Percentiles rank a stretch among this genome's conserved stretches.
phyloP scores from a whole-genome alignment of 805 yeast genomes.

The Yarrowia osloensis region DNA sequence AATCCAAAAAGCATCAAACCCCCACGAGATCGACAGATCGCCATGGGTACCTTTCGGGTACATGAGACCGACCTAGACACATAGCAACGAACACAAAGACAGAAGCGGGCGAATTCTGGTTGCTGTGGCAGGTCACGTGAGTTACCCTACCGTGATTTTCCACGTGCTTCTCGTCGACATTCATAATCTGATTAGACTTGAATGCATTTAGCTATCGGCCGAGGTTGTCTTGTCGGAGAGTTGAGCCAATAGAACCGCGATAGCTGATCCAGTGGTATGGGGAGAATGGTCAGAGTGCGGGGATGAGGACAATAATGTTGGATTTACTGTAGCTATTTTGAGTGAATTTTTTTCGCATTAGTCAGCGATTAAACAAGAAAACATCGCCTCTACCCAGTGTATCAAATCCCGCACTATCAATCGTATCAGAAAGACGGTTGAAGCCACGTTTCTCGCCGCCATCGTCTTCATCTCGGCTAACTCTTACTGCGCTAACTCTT shows the following conservation, averaged over 20 bases:
- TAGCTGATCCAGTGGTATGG: too few species aligned
- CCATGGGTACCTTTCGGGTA: conserved; percentile 14
- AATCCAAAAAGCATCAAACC: neutral
- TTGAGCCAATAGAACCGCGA: too few species aligned
- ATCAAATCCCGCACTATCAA: neutral
- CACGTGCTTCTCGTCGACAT: neutral
- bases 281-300: too few species aligned
- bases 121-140: neutral
- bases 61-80: neutral
- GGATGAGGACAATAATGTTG: too few species aligned
- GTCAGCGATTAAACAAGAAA: too few species aligned
- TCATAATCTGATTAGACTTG: neutral
- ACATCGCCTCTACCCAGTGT: too few species aligned
- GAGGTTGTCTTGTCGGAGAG: neutral
- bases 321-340: too few species aligned
- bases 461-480: neutral
- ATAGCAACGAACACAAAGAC: too few species aligned
- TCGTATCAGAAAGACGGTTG: neutral
- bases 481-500: neutral
- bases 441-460: neutral
- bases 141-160: neutral
- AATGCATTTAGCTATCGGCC: neutral
- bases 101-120: neutral
- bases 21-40: conserved; percentile 13
- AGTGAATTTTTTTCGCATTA: too few species aligned